Evolutionary conservation across 1,284 basidiomycete species (phyloP), one percentile per base, ranked within the genome.

Genomic region (Heterobasidion occidentale): DNA sequence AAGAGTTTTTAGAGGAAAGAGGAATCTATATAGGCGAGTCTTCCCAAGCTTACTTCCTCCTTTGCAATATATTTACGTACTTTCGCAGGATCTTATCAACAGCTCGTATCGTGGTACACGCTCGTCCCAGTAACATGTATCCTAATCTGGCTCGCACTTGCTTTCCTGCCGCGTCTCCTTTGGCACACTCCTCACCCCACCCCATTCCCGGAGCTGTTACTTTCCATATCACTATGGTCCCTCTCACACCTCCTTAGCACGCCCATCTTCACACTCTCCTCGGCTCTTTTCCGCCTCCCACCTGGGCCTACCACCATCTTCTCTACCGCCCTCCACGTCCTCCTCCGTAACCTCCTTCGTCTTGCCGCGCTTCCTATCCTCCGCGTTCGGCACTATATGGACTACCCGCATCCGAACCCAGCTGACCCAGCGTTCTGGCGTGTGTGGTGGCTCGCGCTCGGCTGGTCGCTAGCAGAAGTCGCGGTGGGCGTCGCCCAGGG

Each of bases 381-480:
- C 20, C 74, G 75, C 42, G 70, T 85, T 54, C 75, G 74, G 15
- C 73, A 76, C 57, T 67, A 73, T 61, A 77, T 77, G 67, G 68
- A 69, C 33, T 68, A 65, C 59, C 64, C 71, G 54, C 66, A 66
- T 36, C 77, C 83, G 36, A 82, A 76, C 9, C 84, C 78, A 71
- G 71, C 68, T 53, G 82, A 88, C 61, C 68, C 74, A 1, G 77
- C 80, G 2, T 91, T 90, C 70, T 67, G 70, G 19, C 75, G 80
- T 27, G 79, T 86, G 7, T 90, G 88, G 87, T 88, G 84, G 83
- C 68, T 87, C 34, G 83, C 83, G 2, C 71, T 90, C 2, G 85
- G 85, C 0, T 88, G 84, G 79, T 83, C 84, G 14, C 69, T 77
- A 7, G 83, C 82, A 7, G 88, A 89, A 62, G 81, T 83, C 7